Evolutionary conservation across 1,284 basidiomycete species (phyloP), one percentile per base, ranked within the genome.

Genomic region (Cryptococcus sp.): DNA sequence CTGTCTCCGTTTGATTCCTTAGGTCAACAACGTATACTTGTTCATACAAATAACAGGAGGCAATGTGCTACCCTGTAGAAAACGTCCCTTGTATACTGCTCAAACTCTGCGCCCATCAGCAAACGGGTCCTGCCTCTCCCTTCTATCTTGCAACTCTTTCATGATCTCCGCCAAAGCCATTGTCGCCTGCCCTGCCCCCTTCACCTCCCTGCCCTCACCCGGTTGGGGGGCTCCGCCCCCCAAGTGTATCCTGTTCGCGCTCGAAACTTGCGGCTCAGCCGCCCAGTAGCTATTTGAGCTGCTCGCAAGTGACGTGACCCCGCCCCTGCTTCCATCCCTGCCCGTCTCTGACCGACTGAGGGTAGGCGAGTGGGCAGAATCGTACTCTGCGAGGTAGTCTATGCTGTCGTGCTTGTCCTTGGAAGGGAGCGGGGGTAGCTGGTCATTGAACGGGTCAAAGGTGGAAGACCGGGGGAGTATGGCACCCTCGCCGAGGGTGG

Each of bases 101-200:
- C 50, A 52, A 7, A 18, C 12, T 23, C 40, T 21, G 11, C 38
- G 21, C 15, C 46, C 6, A 43, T 49, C 53, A 7, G 4, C 45
- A 37, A 60, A 57, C 20, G 62, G 59, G 24, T 57, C 44, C 42
- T 44, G 44, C 24, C 33, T 51, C 50, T 37, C 53, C 24, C 40
- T 47, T 37, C 50, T 57, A 50, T 59, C 46, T 20, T 66, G 53
- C 49, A 67, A 45, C 42, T 61, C 60, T 12, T 52, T 36, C 23
- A 69, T 47, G 8, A 69, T 61, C 15, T 57, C 57, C 12, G 66
- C 64, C 53, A 68, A 49, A 3, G 66, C 68, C 23, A 55, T 62
- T 3, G 64, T 69, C 16, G 66, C 68, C 13, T 52, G 63, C 8
- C 50, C 53, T 1, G 12, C 37, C n/a, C 33, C 44, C 24, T 20